Evolutionary conservation across 2,329 filamentous ascomycete genomes (phyloP).

Genomic region (Kalmusia sp.): DNA sequence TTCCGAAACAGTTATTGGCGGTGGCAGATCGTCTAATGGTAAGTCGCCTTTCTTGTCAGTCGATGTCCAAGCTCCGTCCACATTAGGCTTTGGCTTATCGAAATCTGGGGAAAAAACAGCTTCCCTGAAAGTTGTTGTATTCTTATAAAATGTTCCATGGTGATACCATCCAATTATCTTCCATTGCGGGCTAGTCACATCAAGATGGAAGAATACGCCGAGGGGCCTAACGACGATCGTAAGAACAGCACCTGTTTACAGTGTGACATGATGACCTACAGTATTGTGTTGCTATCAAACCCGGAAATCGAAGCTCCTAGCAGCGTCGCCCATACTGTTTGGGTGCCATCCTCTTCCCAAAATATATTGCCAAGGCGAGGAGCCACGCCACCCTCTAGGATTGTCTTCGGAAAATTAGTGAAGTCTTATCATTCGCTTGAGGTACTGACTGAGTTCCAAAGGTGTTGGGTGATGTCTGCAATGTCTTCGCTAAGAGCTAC

Average conservation of each 20-base stretch:
- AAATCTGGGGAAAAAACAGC: constrained; percentile 55
- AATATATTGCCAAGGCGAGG: constrained; percentile 37
- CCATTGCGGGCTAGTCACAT: constrained; percentile 63
- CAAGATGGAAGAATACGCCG: constrained; percentile 50
- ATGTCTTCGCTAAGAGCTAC: constrained; percentile 18
- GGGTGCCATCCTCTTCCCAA: constrained; percentile 42
- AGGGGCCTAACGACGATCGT: constrained; percentile 40
- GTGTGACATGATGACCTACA: constrained; percentile 21
- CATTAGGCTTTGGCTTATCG: constrained; percentile 55
- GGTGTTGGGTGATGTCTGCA: constrained; percentile 25
- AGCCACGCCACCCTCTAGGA: constrained; percentile 21
- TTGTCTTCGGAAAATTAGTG: constrained; percentile 14
- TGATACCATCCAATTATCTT: constrained; percentile 61
- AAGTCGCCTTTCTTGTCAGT: constrained; percentile 52
- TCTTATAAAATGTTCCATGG: constrained; percentile 60
- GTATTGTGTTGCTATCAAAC: constrained; percentile 53
- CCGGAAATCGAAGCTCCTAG: constrained; percentile 47
- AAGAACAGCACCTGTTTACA: too few species aligned
- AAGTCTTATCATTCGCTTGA: not conserved
- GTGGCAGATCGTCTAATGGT: constrained; percentile 60
- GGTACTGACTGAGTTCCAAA: constrained; percentile 31
- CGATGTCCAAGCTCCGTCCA: constrained; percentile 57
- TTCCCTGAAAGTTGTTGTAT: constrained; percentile 55
- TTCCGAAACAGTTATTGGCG: constrained; percentile 57
- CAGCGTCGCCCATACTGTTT: constrained; percentile 57